Evolutionary conservation across 371 early-diverging fungal genomes (phyloP), one percentile per base, ranked within the genome.

Genomic region (Circinella minor): DNA sequence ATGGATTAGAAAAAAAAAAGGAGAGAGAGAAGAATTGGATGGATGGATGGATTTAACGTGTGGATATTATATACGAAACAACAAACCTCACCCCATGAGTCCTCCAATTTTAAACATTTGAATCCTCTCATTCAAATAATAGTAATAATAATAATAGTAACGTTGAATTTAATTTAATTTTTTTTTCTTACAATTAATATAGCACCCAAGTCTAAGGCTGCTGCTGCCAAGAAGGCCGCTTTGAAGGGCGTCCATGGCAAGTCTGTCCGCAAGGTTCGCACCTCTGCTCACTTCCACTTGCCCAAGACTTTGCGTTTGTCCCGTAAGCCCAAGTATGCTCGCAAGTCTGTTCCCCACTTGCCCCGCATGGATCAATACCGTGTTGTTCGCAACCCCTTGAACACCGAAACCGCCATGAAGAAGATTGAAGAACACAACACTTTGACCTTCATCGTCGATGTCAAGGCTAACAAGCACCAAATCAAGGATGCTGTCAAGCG

Each of bases 341-440:
- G 98, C 85, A 93, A 92, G 88, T 91, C 96, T 37, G 87, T 95
- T 66, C 89, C 94, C 74, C 88, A 92, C 74, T 79, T 81, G 60
- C 89, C 92, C 67, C 85, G 89, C 70, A 83, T 92, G 76, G 97
- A 96, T 82, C 91, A 94, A 81, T 96, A 93, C 92, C 88, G 87
- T 79, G 87, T 99, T 79, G 86, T 99, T 78, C 92, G 91, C 81
- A 89, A 90, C 88, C 98, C 99, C 63, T 88, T 98, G 70, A 97
- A 94, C 91, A 98, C 97, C 79, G 99, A 99, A 87, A 91, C 94
- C 49, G 97, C 99, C 86, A 98, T 98, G 96, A 96, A 96, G 90
- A 94, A 95, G 90, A 97, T 99, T 79, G 99, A 99, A 91, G 96
- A 96, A 80, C 84, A 94, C 89, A 99, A 99, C 96, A 99, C 99